Evolutionary conservation across 148 eudicot species (phyloP).

Genomic region (Vaccinium darrowii): DNA sequence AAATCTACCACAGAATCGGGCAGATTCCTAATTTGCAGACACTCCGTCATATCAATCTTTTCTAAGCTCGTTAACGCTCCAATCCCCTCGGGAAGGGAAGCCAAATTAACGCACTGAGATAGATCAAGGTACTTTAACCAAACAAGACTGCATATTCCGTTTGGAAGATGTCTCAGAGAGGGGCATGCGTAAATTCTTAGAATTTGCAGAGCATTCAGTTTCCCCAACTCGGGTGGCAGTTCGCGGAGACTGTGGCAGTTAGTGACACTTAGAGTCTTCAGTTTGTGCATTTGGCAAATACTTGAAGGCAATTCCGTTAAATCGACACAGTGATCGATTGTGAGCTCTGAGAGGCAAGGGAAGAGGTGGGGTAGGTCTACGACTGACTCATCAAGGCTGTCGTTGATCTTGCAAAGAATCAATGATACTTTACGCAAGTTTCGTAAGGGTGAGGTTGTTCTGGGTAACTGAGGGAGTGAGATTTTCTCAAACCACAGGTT

Average conservation of each 20-base stretch:
- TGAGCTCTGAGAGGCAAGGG: slow-evolving; percentile 67
- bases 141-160: slow-evolving; percentile 46
- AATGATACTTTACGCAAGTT: slow-evolving; percentile 57
- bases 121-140: slow-evolving; percentile 64
- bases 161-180: slow-evolving; percentile 49
- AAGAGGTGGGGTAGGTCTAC: slow-evolving; percentile 55
- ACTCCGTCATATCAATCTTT: slow-evolving; percentile 83
- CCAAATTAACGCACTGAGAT: slow-evolving; percentile 62
- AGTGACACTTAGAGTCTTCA: slow-evolving; percentile 60
- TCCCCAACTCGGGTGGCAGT: slow-evolving; percentile 60
- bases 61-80: slow-evolving; percentile 51
- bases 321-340: slow-evolving; percentile 75
- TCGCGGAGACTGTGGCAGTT: slow-evolving; percentile 63
- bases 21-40: slow-evolving; percentile 43
- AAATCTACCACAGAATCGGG: slow-evolving; percentile 41
- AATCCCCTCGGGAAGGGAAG: slow-evolving; percentile 50
- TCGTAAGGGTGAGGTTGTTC: slow-evolving; percentile 40
- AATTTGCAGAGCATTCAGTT: slow-evolving; percentile 43
- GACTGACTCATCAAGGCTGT: slow-evolving; percentile 31
- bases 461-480: slow-evolving; percentile 50
- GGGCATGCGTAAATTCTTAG: slow-evolving; percentile 75
- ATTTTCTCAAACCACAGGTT: slow-evolving; percentile 84
- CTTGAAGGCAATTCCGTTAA: slow-evolving; percentile 47
- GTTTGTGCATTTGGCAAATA: slow-evolving; percentile 46
- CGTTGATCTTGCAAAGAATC: slow-evolving; percentile 56